These are phyloP conservation scores for Filosporella fistucella DNA, from an alignment of 495 filamentous ascomycete genomes.

Conservation along the genomic window DNA sequence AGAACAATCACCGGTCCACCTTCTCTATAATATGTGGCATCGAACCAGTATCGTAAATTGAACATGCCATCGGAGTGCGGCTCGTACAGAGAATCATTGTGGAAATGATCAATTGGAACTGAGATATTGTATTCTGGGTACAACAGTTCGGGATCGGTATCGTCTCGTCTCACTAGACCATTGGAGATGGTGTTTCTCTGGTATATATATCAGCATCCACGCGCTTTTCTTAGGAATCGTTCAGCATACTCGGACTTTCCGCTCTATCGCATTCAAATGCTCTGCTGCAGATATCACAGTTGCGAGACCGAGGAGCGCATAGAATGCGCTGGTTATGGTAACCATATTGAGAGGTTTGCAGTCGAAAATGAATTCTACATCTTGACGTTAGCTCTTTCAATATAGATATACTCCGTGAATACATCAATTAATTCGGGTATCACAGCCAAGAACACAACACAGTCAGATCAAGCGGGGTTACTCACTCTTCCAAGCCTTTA, in stretches of 20 bases:
- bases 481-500: background rate
- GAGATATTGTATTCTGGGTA: conserved; percentile 59
- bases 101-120: conserved; percentile 72
- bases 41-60: conserved; percentile 69
- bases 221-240: background rate
- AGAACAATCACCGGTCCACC: conserved; percentile 74
- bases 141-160: conserved; percentile 32
- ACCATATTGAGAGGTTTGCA: background rate
- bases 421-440: background rate
- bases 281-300: conserved; percentile 3
- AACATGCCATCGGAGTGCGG: conserved; percentile 60
- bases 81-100: conserved; percentile 62
- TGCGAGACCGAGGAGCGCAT: conserved; percentile 8
- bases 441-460: background rate
- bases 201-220: background rate
- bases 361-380: background rate
- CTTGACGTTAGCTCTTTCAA: background rate
- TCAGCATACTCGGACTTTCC: conserved; percentile 10
- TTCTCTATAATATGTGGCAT: conserved; percentile 56
- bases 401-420: background rate
- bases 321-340: conserved; percentile 4
- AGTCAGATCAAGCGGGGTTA: background rate
- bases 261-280: conserved; percentile 10
- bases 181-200: conserved; percentile 20
- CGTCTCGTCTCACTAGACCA: conserved; percentile 18